These are phyloP conservation scores for Thraustotheca clavata DNA, from an alignment of 352 stramenopile species.

Conservation along the genomic window DNA sequence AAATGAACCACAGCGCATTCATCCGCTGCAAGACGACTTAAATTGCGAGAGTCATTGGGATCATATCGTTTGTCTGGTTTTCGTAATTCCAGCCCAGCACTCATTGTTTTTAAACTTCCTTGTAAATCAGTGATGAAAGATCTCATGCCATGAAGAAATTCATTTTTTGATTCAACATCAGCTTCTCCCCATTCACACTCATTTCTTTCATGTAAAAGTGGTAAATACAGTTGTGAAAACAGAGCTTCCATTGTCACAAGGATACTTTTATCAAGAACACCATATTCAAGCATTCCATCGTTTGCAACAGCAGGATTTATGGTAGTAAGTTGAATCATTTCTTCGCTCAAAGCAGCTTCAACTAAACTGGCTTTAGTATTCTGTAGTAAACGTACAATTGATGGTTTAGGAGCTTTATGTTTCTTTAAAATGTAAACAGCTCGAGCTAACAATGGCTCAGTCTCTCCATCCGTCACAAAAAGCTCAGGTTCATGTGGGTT, in stretches of 20 bases:
- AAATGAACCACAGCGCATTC: constrained; percentile 71
- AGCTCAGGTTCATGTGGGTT: constrained; percentile 30
- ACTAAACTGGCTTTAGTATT: neutral
- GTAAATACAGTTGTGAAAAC: constrained; percentile 62
- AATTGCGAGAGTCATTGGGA: constrained; percentile 46
- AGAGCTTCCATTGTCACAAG: constrained; percentile 62
- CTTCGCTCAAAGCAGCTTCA: neutral
- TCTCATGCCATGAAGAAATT: constrained; percentile 77
- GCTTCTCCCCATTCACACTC: constrained; percentile 58
- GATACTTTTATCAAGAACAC: constrained; percentile 58
- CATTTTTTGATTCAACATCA: constrained; percentile 51
- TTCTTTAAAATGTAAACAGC: constrained; percentile 71
- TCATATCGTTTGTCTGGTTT: constrained; percentile 83
- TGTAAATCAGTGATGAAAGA: constrained; percentile 79
- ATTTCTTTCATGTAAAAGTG: constrained; percentile 34
- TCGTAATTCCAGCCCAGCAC: constrained; percentile 74
- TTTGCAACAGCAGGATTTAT: constrained; percentile 57
- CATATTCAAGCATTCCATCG: constrained; percentile 59
- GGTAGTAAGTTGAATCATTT: neutral
- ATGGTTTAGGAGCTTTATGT: neutral
- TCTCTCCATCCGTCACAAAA: constrained; percentile 75
- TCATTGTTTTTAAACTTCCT: constrained; percentile 86
- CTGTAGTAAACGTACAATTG: constrained; percentile 7
- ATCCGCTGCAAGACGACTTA: constrained; percentile 61
- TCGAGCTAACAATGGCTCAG: constrained; percentile 50